Evolutionary conservation across 2,329 filamentous ascomycete genomes (phyloP).

Genomic region (Neocatenulostroma microsporum): DNA sequence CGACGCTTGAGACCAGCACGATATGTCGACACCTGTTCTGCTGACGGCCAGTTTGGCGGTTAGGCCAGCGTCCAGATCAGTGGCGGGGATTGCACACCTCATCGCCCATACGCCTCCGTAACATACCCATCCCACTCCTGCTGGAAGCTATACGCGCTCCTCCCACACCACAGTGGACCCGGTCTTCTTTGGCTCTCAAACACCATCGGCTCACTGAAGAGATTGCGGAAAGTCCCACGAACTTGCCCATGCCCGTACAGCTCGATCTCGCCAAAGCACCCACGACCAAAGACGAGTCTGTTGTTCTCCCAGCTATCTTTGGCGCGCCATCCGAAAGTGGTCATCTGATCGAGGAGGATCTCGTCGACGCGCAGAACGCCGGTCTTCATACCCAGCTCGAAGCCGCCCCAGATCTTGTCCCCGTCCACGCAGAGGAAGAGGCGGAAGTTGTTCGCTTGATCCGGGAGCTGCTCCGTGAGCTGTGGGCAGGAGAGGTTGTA

Average conservation of each 20-base stretch:
- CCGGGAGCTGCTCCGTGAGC: conserved; percentile 13
- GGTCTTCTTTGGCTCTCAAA: conserved; percentile 19
- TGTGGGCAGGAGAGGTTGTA: conserved; percentile 34
- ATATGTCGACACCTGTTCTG: no score
- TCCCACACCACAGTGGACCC: conserved; percentile 9
- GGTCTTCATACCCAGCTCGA: conserved; percentile 36
- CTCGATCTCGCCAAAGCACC: conserved; percentile 29
- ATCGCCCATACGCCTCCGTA: conserved; percentile 5
- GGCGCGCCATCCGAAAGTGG: conserved; percentile 28
- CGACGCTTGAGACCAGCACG: no score
- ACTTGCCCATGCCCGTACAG: conserved; percentile 20
- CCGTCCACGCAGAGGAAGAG: conserved; percentile 34
- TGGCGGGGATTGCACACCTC: no score
- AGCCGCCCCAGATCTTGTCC: conserved; percentile 40
- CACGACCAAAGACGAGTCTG: conserved; percentile 25
- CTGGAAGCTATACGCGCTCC: conserved; percentile 10
- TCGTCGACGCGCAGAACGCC: conserved; percentile 38
- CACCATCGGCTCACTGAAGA: conserved; percentile 23
- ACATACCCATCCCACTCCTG: conserved; percentile 9
- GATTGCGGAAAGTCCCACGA: conserved; percentile 18
- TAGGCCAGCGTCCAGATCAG: no score
- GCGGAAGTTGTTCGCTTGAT: conserved; percentile 22
- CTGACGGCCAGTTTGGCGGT: no score
- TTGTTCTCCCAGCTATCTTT: conserved; percentile 20
- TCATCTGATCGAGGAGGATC: conserved; percentile 11